Percentiles rank a stretch among this genome's conserved stretches.
phyloP scores from a whole-genome alignment of 306 rosid genomes.

The Quercus rubra region DNA sequence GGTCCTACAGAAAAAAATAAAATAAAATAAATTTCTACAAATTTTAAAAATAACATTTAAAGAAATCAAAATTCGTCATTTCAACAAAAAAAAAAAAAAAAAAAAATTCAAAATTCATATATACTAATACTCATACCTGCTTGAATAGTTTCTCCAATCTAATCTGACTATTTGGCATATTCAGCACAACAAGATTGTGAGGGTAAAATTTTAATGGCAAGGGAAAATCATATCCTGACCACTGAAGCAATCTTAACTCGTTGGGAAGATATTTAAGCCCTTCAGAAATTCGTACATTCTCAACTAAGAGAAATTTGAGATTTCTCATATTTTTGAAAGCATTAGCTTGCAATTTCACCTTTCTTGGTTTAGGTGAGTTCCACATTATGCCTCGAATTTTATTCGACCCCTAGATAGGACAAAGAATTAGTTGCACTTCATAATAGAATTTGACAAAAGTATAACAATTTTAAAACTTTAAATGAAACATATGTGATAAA shows the following conservation, averaged over 20 bases:
- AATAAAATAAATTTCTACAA: background rate
- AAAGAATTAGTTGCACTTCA: background rate
- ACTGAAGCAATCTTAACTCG: slow-evolving; percentile 8
- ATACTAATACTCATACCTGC: background rate
- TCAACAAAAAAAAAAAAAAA: background rate
- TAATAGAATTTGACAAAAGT: no score
- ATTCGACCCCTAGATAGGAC: background rate
- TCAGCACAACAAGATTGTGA: background rate
- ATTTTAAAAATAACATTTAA: background rate
- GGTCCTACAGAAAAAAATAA: background rate
- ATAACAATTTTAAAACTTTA: no score
- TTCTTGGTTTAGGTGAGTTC: background rate
- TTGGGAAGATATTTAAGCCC: background rate
- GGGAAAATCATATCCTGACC: background rate
- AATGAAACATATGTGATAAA: no score
- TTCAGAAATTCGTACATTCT: slow-evolving; percentile 3
- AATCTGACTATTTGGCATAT: background rate
- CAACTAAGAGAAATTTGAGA: slow-evolving; percentile 4
- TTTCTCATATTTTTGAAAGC: slow-evolving; percentile 21
- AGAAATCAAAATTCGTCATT: background rate
- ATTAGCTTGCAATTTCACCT: slow-evolving; percentile 5
- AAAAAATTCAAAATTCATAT: background rate
- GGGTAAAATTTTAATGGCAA: background rate
- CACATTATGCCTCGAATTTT: background rate
- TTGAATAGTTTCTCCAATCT: background rate